Evolutionary conservation across 441 rosid species (phyloP).

Genomic region (Erysimum cheiri): DNA sequence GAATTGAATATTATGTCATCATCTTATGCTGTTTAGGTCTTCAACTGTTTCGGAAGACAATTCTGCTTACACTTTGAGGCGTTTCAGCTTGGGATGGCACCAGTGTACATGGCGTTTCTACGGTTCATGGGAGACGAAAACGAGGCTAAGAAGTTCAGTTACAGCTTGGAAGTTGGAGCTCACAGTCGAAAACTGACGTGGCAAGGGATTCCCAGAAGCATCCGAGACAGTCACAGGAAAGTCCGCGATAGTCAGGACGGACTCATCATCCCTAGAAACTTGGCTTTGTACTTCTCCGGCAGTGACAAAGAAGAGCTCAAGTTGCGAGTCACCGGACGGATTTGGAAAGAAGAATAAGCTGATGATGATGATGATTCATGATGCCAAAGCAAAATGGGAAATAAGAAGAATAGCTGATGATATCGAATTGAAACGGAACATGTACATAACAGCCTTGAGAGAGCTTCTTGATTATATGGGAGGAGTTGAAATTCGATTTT

Average conservation of each 20-base stretch:
- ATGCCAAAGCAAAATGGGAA: not conserved
- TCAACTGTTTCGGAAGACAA: constrained; percentile 81
- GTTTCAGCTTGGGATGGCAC: constrained; percentile 72
- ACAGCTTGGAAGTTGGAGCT: constrained; percentile 85
- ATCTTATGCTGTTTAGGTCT: constrained; percentile 52
- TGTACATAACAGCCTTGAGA: constrained; percentile 41
- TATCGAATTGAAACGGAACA: constrained; percentile 25
- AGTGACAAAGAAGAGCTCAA: constrained; percentile 75
- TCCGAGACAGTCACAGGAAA: constrained; percentile 78
- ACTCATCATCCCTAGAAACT: constrained; percentile 70
- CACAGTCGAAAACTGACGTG: constrained; percentile 71
- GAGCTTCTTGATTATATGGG: constrained; percentile 20
- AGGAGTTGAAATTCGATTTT: not conserved
- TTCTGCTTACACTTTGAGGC: constrained; percentile 94
- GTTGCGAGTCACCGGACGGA: constrained; percentile 75
- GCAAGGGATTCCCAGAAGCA: constrained; percentile 90
- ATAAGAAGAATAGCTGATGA: constrained; percentile 3
- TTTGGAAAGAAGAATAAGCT: constrained; percentile 69
- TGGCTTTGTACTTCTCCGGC: constrained; percentile 83
- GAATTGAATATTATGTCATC: constrained; percentile 1
- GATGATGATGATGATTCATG: not conserved
- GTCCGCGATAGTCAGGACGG: constrained; percentile 90
- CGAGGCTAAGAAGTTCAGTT: constrained; percentile 74
- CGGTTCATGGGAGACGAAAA: constrained; percentile 88
- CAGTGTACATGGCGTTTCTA: constrained; percentile 85